phyloP scores from a whole-genome alignment of 495 filamentous ascomycete genomes.

The Podospora pseudoanserina region DNA sequence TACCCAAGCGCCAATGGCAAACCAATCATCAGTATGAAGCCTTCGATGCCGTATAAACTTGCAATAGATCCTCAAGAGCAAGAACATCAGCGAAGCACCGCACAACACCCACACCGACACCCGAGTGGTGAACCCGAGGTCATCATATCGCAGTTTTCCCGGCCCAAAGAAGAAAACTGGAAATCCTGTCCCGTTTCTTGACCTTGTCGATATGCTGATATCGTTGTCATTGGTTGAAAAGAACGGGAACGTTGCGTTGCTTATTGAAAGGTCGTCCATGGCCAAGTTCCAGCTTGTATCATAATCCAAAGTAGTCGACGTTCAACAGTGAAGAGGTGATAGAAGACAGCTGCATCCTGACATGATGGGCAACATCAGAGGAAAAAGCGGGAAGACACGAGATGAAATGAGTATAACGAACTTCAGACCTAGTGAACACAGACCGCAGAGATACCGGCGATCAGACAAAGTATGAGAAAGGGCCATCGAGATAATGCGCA shows the following conservation, averaged over 20 bases:
- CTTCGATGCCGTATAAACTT: conserved; percentile 28
- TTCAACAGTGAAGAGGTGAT: not conserved
- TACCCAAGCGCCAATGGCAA: conserved; percentile 31
- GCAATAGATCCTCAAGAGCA: conserved; percentile 34
- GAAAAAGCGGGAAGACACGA: not conserved
- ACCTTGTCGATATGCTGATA: not conserved
- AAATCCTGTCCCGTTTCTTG: not conserved
- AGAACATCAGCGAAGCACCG: conserved; percentile 23
- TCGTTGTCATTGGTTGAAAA: not conserved
- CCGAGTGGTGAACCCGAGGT: conserved; percentile 8
- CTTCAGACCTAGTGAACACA: not conserved
- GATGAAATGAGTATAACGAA: not conserved
- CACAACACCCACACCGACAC: conserved; percentile 31
- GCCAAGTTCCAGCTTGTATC: not conserved
- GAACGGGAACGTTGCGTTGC: not conserved
- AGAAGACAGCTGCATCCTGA: not conserved
- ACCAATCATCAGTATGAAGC: conserved; percentile 27
- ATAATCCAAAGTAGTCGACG: not conserved
- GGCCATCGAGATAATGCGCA: not conserved
- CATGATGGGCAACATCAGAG: not conserved
- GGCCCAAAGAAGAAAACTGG: conserved; percentile 4
- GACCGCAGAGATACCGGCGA: not conserved
- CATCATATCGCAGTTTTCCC: not conserved
- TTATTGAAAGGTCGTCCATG: not conserved
- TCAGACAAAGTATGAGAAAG: not conserved